These are phyloP conservation scores for Fusarium anthophilum DNA, from an alignment of 2,329 filamentous ascomycete genomes.

Conservation along the genomic window DNA sequence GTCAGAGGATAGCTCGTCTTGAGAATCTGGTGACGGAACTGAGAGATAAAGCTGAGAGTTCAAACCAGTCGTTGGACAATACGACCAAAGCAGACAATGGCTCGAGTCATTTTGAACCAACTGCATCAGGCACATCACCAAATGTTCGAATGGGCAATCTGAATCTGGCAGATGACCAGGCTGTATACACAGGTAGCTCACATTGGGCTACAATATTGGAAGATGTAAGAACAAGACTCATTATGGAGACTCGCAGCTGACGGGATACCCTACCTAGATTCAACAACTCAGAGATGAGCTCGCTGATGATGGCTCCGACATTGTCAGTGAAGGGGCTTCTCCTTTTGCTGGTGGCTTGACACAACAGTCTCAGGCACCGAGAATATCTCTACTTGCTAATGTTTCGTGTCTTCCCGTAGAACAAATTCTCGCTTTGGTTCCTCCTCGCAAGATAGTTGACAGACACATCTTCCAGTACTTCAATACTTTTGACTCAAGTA, in stretches of 20 bases:
- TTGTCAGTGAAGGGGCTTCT: not conserved
- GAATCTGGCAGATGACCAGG: not conserved
- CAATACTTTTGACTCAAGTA: slow-evolving; percentile 26
- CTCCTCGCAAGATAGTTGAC: slow-evolving; percentile 26
- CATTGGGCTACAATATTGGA: slow-evolving; percentile 21
- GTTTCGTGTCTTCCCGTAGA: not conserved
- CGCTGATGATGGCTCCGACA: not conserved
- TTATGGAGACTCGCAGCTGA: not conserved
- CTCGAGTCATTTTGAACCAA: not conserved
- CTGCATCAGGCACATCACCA: not conserved
- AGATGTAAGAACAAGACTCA: not conserved
- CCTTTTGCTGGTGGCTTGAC: not conserved
- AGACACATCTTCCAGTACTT: slow-evolving; percentile 32
- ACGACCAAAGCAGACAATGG: not conserved
- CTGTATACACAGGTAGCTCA: slow-evolving; percentile 17
- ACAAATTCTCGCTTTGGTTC: slow-evolving; percentile 22
- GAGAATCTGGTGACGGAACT: slow-evolving; percentile 29
- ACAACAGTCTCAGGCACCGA: not conserved
- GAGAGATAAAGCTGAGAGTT: slow-evolving; percentile 10
- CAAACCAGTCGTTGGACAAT: not conserved
- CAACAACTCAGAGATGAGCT: slow-evolving; percentile 9
- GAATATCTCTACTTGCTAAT: slow-evolving; percentile 5
- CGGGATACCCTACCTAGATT: not conserved
- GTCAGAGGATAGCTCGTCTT: slow-evolving; percentile 27
- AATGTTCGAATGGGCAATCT: slow-evolving; percentile 1